Percentiles rank a stretch among this genome's conserved stretches.
These are phyloP conservation scores for Neonectria punicea DNA, from an alignment of 2,329 filamentous ascomycete species.

Conservation along the genomic window DNA sequence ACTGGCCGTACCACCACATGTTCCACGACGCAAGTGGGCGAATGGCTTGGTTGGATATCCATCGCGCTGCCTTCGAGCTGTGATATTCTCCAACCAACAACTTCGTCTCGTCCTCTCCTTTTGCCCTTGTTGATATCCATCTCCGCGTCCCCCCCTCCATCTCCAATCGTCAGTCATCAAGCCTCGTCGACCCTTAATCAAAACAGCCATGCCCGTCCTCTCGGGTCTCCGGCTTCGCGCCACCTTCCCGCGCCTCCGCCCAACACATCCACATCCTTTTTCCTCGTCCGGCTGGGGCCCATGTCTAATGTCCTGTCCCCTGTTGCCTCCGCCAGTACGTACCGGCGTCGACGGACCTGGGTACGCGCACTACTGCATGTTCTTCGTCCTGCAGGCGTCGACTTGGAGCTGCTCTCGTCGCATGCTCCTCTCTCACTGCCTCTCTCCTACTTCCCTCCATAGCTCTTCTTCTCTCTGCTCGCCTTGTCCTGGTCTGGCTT, in stretches of 20 bases:
- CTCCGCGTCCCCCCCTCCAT: conserved; percentile 28
- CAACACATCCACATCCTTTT: conserved; percentile 31
- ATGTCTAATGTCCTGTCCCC: conserved; percentile 30
- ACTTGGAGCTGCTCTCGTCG: conserved; percentile 4
- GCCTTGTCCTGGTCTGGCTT: conserved; percentile 34
- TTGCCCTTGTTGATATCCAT: conserved; percentile 21
- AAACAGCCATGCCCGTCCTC: conserved; percentile 42
- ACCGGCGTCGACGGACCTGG: conserved; percentile 23
- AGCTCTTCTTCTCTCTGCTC: conserved; percentile 32
- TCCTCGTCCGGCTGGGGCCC: conserved; percentile 25
- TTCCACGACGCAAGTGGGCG: background rate
- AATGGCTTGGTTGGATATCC: conserved; percentile 15
- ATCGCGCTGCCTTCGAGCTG: background rate
- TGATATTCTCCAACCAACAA: conserved; percentile 8
- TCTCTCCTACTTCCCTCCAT: conserved; percentile 28
- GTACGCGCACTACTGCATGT: conserved; percentile 20
- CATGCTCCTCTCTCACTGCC: background rate
- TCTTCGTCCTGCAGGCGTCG: conserved; percentile 34
- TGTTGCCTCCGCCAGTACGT: conserved; percentile 27
- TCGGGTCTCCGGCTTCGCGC: conserved; percentile 38
- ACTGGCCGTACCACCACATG: conserved; percentile 1
- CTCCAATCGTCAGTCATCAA: conserved; percentile 36
- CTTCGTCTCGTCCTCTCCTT: conserved; percentile 14
- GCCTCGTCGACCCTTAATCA: conserved; percentile 47
- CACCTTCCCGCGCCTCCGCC: conserved; percentile 39